phyloP scores from a whole-genome alignment of 768 basidiomycete species.

The Leccinum longicurvipes region DNA sequence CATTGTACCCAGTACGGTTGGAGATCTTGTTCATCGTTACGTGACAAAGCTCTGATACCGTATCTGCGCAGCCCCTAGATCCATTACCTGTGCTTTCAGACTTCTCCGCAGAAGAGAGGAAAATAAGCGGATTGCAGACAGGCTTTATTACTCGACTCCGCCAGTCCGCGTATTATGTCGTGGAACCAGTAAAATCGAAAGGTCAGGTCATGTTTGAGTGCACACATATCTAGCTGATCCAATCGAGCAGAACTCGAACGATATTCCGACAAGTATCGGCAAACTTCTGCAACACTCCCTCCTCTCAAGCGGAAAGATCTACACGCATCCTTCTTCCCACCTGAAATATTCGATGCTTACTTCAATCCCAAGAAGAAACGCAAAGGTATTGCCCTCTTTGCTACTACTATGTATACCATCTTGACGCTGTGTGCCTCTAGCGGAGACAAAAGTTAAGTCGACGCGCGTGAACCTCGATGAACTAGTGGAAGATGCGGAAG shows the following conservation, averaged over 20 bases:
- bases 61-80: conserved; percentile 51
- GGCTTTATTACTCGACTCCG: conserved; percentile 64
- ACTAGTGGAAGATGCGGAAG: conserved; percentile 62
- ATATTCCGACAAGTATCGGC: conserved; percentile 82
- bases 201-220: conserved; percentile 34
- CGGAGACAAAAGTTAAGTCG: conserved; percentile 34
- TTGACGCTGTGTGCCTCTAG: conserved; percentile 4
- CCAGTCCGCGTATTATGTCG: conserved; percentile 71
- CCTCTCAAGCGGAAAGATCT: conserved; percentile 67
- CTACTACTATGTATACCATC: background rate
- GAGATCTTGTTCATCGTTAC: too few relatives aligned
- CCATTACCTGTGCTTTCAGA: conserved; percentile 67
- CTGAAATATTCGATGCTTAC: conserved; percentile 70
- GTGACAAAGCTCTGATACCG: conserved; percentile 17
- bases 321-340: conserved; percentile 74
- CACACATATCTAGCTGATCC: background rate
- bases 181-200: conserved; percentile 64
- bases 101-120: conserved; percentile 60
- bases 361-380: conserved; percentile 73
- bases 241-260: conserved; percentile 59
- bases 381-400: conserved; percentile 34
- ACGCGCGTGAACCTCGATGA: conserved; percentile 63
- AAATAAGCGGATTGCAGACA: conserved; percentile 62
- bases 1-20: too few relatives aligned
- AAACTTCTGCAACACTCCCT: conserved; percentile 57